Evolutionary conservation across 805 yeast species (phyloP).

Genomic region (Yamadazyma sp.): DNA sequence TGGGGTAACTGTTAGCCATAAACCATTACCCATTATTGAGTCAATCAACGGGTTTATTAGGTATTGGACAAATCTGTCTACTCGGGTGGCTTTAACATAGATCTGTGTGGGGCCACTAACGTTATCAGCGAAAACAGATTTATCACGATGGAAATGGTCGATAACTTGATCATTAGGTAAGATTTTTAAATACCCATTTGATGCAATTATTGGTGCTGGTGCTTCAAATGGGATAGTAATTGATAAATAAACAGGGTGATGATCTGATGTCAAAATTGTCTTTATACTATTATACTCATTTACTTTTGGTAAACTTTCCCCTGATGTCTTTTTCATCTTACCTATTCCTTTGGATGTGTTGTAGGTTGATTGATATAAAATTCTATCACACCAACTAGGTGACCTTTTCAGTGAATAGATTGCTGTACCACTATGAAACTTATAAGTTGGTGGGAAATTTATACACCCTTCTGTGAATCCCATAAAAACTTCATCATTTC

Average conservation of each 20-base stretch:
- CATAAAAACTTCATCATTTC: constrained; percentile 45
- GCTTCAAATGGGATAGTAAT: constrained; percentile 45
- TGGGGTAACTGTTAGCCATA: constrained; percentile 34
- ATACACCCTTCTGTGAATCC: constrained; percentile 70
- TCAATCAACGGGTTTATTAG: constrained; percentile 28
- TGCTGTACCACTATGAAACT: constrained; percentile 52
- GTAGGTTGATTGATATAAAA: constrained; percentile 53
- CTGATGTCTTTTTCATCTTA: neutral
- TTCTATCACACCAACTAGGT: constrained; percentile 92
- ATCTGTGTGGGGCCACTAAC: constrained; percentile 40
- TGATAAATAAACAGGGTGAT: constrained; percentile 67
- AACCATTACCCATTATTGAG: constrained; percentile 27
- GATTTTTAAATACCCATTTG: constrained; percentile 28
- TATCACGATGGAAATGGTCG: constrained; percentile 13
- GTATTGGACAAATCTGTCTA: constrained; percentile 25
- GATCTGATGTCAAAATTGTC: constrained; percentile 63
- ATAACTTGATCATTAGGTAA: constrained; percentile 18
- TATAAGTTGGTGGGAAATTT: constrained; percentile 76
- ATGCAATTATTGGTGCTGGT: constrained; percentile 30
- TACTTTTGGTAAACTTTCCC: constrained; percentile 20
- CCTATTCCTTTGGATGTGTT: neutral
- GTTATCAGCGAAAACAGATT: constrained; percentile 14
- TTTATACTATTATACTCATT: constrained; percentile 49
- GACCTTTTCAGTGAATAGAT: constrained; percentile 54
- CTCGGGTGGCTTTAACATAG: constrained; percentile 32